These are phyloP conservation scores for Glebionis coronaria DNA, from an alignment of 129 eudicot species.

Conservation along the genomic window DNA sequence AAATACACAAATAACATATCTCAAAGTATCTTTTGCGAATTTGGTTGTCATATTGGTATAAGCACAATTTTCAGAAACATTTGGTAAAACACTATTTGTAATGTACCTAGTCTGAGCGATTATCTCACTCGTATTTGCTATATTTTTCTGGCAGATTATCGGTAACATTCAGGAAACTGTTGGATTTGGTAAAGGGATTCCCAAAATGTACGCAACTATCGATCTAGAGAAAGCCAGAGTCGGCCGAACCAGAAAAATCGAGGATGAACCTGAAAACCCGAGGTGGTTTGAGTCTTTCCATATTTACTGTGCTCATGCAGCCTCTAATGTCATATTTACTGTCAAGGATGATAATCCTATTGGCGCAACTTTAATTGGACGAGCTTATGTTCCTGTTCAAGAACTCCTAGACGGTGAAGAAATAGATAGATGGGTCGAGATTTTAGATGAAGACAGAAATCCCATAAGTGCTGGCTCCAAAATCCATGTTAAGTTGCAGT, in stretches of 20 bases:
- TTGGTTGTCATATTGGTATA: too few relatives aligned
- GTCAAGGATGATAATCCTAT: conserved; percentile 64
- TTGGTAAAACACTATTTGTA: too few relatives aligned
- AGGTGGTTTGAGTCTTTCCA: conserved; percentile 76
- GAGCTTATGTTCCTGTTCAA: conserved; percentile 61
- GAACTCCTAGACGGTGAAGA: conserved; percentile 62
- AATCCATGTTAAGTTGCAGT: conserved; percentile 60
- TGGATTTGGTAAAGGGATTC: conserved; percentile 69
- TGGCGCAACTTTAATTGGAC: conserved; percentile 68
- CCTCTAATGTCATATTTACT: conserved; percentile 60
- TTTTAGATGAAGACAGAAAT: conserved; percentile 49
- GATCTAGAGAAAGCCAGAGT: conserved; percentile 72
- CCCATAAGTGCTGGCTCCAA: conserved; percentile 55
- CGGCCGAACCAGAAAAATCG: conserved; percentile 58
- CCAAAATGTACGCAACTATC: conserved; percentile 64
- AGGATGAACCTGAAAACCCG: conserved; percentile 51
- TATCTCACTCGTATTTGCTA: not conserved
- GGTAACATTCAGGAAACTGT: conserved; percentile 55
- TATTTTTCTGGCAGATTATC: conserved; percentile 35
- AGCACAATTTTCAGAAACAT: too few relatives aligned
- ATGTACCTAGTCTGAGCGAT: not conserved
- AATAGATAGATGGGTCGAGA: conserved; percentile 58
- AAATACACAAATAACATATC: too few relatives aligned
- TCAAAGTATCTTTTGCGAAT: too few relatives aligned
- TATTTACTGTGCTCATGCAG: conserved; percentile 63